Conservation (phyloP, 441 rosid species). For the Euphorbia celastroides region DNA sequence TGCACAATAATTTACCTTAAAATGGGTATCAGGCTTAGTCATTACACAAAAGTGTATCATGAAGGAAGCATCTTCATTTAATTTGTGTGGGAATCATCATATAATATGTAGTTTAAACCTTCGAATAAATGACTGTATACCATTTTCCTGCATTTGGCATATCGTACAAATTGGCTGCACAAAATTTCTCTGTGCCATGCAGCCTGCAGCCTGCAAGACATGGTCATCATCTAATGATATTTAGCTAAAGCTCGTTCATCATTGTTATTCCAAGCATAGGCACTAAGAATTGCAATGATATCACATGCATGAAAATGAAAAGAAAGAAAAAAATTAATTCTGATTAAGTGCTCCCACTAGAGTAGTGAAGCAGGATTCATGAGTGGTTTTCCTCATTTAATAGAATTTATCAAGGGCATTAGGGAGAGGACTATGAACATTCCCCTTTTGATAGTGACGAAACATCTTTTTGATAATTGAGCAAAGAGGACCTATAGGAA, state of each 20-base stretch:
- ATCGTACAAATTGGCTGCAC: too few relatives aligned
- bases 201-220: neutral
- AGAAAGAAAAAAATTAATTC: neutral
- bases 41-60: too few relatives aligned
- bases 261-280: neutral
- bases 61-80: too few relatives aligned
- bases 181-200: neutral
- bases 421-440: neutral
- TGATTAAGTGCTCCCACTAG: neutral
- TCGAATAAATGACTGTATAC: too few relatives aligned
- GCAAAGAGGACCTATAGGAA: neutral
- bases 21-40: neutral
- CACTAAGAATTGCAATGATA: neutral
- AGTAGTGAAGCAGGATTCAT: neutral
- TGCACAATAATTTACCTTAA: neutral
- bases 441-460: neutral
- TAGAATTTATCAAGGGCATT: neutral
- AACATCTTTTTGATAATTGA: neutral
- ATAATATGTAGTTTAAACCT: too few relatives aligned
- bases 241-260: neutral
- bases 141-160: too few relatives aligned
- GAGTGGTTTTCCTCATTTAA: neutral
- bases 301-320: neutral
- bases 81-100: too few relatives aligned
- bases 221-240: neutral